These are phyloP conservation scores for Pichia kluyveri DNA, from an alignment of 805 yeast species.

Conservation along the genomic window DNA sequence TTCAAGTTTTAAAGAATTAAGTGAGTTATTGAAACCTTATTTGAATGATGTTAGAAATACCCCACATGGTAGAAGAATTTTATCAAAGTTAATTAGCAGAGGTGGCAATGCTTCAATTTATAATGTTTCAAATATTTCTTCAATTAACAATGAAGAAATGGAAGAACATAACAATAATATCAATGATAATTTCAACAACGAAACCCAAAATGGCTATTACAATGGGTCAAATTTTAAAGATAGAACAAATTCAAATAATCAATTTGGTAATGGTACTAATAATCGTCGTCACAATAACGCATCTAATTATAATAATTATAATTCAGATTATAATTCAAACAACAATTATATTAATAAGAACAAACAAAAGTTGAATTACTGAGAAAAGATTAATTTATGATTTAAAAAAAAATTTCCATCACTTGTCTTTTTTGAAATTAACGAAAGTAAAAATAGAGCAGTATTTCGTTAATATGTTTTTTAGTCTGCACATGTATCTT, in stretches of 20 bases:
- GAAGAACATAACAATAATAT: not conserved
- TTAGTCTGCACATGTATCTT: not conserved
- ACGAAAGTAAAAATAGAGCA: not conserved
- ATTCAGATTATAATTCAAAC: not conserved
- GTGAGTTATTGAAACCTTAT: slow-evolving; percentile 59
- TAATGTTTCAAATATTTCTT: not conserved
- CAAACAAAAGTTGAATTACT: not conserved
- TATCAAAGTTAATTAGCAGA: slow-evolving; percentile 44
- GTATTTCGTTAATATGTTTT: not conserved
- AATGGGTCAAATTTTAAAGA: not conserved
- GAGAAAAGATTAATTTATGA: too few species aligned
- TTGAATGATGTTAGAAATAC: slow-evolving; percentile 76
- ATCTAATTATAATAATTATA: not conserved
- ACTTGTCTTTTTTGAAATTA: too few species aligned
- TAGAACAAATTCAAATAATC: not conserved
- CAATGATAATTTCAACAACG: not conserved
- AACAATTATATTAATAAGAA: not conserved
- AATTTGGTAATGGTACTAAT: not conserved
- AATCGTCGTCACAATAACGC: slow-evolving; percentile 4
- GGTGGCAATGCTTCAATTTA: slow-evolving; percentile 19
- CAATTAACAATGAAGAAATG: not conserved
- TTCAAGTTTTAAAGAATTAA: slow-evolving; percentile 43
- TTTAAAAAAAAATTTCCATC: too few species aligned
- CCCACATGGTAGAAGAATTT: slow-evolving; percentile 92
- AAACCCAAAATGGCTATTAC: not conserved